A percentile compares a stretch with the other conserved stretches of the same genome.
These are phyloP conservation scores for Cladophialophora bantiana DNA, from an alignment of 2,329 filamentous ascomycete genomes.

Conservation along the genomic window DNA sequence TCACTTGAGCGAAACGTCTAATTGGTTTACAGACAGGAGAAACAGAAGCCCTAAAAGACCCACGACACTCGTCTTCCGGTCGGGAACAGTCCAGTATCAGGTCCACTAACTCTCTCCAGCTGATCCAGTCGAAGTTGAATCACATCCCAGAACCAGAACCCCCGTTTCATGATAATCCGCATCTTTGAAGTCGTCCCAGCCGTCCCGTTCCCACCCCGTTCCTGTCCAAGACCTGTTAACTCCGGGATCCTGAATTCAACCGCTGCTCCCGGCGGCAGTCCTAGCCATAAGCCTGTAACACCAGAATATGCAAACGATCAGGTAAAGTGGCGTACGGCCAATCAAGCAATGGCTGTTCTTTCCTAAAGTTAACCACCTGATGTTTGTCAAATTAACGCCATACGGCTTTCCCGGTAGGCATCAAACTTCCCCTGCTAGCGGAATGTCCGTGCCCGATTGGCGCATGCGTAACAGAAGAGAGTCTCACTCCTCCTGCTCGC, in stretches of 20 bases:
- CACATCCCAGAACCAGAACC: not conserved
- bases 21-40: not conserved
- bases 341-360: not conserved
- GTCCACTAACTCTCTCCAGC: not conserved
- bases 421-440: slow-evolving; percentile 34
- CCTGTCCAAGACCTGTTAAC: slow-evolving; percentile 5
- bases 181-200: not conserved
- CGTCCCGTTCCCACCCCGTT: not conserved
- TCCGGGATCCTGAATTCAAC: not conserved
- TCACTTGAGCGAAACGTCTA: not conserved
- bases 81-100: not conserved
- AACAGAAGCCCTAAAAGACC: not conserved
- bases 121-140: not conserved
- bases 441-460: slow-evolving; percentile 22
- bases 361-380: not conserved
- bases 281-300: not conserved
- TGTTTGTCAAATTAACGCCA: slow-evolving; percentile 34
- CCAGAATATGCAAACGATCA: not conserved
- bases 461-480: slow-evolving; percentile 27
- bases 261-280: not conserved
- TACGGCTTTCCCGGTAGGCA: slow-evolving; percentile 37
- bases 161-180: not conserved
- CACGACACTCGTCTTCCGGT: not conserved
- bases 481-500: slow-evolving; percentile 18
- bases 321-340: not conserved